phyloP scores from a whole-genome alignment of 2,329 filamentous ascomycete genomes.

The Aspergillus hortae region DNA sequence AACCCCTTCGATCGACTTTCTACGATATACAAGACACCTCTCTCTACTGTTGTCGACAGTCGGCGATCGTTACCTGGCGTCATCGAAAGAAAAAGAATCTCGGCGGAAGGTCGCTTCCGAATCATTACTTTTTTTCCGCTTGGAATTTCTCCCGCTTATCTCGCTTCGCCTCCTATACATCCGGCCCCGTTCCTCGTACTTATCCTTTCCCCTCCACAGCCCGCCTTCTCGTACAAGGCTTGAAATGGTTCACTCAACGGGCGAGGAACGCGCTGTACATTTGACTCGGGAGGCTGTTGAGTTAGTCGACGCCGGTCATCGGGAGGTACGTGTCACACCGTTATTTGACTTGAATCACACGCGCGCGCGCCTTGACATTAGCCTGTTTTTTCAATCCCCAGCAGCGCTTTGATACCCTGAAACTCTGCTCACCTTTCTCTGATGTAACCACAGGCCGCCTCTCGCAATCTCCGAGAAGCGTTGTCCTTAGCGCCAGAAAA shows the following conservation, averaged over 20 bases:
- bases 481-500: conserved; percentile 45
- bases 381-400: not conserved
- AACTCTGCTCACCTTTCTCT: not conserved
- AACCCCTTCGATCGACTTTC: not conserved
- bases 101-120: not conserved
- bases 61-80: no score
- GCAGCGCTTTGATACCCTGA: not conserved
- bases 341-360: not conserved
- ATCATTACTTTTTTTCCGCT: not conserved
- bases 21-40: not conserved
- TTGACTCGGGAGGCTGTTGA: conserved; percentile 47
- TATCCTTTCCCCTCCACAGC: not conserved
- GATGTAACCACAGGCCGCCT: conserved; percentile 37
- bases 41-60: no score
- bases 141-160: conserved; percentile 9
- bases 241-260: conserved; percentile 42
- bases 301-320: conserved; percentile 43
- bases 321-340: conserved; percentile 35
- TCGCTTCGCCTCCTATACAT: not conserved
- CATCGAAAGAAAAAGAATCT: not conserved
- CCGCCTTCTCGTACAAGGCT: conserved; percentile 18
- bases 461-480: conserved; percentile 48
- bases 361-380: not conserved
- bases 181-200: not conserved
- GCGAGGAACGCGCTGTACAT: conserved; percentile 44